A percentile compares a stretch with the other conserved stretches of the same genome.
Conservation (phyloP, 108 stramenopile genomes). For the Cylindrotheca fusiformis region DNA sequence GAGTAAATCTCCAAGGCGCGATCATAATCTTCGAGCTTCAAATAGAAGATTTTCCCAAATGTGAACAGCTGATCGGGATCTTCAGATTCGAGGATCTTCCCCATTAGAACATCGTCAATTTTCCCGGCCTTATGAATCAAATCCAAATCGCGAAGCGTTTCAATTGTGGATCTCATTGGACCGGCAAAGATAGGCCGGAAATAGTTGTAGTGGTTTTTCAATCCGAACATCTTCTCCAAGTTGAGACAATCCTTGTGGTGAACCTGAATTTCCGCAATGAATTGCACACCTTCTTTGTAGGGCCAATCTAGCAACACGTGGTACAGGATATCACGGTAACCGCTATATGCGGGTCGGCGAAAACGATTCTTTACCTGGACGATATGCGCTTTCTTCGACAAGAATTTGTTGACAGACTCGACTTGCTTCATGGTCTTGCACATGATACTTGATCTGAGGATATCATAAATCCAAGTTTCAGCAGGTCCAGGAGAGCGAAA, state of each 20-base stretch:
- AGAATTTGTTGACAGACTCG: slow-evolving; percentile 31
- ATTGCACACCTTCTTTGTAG: slow-evolving; percentile 31
- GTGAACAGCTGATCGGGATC: slow-evolving; percentile 31
- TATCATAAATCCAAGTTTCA: slow-evolving; percentile 35
- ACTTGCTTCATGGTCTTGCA: slow-evolving; percentile 42
- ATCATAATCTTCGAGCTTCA: slow-evolving; percentile 37
- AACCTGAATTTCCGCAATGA: slow-evolving; percentile 41
- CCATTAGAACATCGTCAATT: slow-evolving; percentile 23
- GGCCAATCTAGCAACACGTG: slow-evolving; percentile 35
- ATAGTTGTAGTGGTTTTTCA: slow-evolving; percentile 35
- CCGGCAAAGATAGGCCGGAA: slow-evolving; percentile 39
- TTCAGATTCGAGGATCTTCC: slow-evolving; percentile 23
- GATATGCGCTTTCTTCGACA: slow-evolving; percentile 38
- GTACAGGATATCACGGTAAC: slow-evolving; percentile 37
- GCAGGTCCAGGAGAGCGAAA: slow-evolving; percentile 31
- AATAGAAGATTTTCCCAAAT: slow-evolving; percentile 31
- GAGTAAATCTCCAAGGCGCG: slow-evolving; percentile 30
- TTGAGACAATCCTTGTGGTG: slow-evolving; percentile 40
- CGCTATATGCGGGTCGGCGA: slow-evolving; percentile 32
- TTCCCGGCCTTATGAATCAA: slow-evolving; percentile 25
- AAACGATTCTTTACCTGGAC: slow-evolving; percentile 39
- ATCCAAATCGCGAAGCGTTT: slow-evolving; percentile 29
- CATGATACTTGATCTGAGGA: slow-evolving; percentile 32
- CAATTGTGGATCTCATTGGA: slow-evolving; percentile 9
- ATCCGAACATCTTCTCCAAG: slow-evolving; percentile 37